phyloP scores from a whole-genome alignment of 805 yeast species.

The Sugiyamaella mastotermitis region DNA sequence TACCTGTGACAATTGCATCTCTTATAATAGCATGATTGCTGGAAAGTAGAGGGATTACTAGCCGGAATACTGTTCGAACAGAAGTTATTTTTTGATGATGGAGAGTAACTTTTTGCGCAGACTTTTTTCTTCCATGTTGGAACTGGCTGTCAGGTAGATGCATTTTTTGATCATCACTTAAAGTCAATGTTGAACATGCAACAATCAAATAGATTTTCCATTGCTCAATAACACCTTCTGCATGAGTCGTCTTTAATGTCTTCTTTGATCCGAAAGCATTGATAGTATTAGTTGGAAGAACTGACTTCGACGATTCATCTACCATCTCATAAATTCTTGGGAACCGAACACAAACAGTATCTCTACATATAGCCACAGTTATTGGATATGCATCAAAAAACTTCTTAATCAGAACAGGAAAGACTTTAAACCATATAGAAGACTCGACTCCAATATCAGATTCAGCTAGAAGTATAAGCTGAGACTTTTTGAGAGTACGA shows the following conservation, averaged over 20 bases:
- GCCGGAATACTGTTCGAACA: slow-evolving; percentile 79
- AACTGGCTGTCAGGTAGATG: slow-evolving; percentile 47
- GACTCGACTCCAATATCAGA: slow-evolving; percentile 93
- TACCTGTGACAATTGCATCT: slow-evolving; percentile 84
- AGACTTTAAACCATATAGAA: slow-evolving; percentile 90
- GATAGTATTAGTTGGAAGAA: slow-evolving; percentile 14
- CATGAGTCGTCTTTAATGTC: slow-evolving; percentile 37
- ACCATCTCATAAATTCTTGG: slow-evolving; percentile 59
- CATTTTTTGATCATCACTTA: slow-evolving; percentile 79
- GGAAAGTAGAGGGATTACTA: slow-evolving; percentile 76
- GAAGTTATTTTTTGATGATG: slow-evolving; percentile 91
- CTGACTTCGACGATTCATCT: slow-evolving; percentile 21
- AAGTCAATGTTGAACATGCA: slow-evolving; percentile 86
- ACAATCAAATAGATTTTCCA: slow-evolving; percentile 87
- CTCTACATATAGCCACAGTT: slow-evolving; percentile 88
- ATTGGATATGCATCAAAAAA: slow-evolving; percentile 82
- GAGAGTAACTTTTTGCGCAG: slow-evolving; percentile 71
- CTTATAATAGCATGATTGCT: slow-evolving; percentile 63
- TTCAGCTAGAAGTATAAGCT: slow-evolving; percentile 74
- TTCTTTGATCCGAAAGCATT: slow-evolving; percentile 19
- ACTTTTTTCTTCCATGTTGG: slow-evolving; percentile 63
- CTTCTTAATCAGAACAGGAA: slow-evolving; percentile 65
- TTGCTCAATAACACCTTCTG: slow-evolving; percentile 72
- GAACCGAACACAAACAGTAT: slow-evolving; percentile 80
- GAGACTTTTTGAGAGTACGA: slow-evolving; percentile 50